Evolutionary conservation across 2,329 filamentous ascomycete genomes (phyloP).

Genomic region (Boeremia lycopersici): DNA sequence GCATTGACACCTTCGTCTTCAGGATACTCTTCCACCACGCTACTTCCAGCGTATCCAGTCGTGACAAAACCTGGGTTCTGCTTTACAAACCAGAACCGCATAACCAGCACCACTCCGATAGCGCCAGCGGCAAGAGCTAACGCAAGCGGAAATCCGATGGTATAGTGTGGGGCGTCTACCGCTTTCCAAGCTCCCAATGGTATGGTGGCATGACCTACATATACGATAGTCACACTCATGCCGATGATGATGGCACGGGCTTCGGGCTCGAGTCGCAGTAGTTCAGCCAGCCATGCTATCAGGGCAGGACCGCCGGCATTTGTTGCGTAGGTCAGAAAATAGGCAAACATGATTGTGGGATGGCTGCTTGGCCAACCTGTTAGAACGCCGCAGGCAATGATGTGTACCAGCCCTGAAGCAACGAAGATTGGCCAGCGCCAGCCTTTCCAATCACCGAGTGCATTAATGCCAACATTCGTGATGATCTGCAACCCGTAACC

Average conservation of each 20-base stretch:
- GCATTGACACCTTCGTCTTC: background rate
- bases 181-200: constrained; percentile 16
- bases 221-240: constrained; percentile 8
- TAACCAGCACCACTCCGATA: constrained; percentile 1
- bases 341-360: constrained; percentile 15
- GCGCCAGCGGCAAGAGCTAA: constrained; percentile 2
- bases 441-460: constrained; percentile 15
- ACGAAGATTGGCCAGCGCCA: constrained; percentile 20
- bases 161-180: constrained; percentile 3
- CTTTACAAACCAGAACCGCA: constrained; percentile 12
- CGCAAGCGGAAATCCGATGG: constrained; percentile 9
- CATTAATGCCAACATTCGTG: constrained; percentile 14
- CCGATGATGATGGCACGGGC: constrained; percentile 18
- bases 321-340: constrained; percentile 18
- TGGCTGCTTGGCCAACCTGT: constrained; percentile 12
- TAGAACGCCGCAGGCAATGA: constrained; percentile 8
- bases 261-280: constrained; percentile 18
- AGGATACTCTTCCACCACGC: background rate
- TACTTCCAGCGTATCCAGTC: background rate
- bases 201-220: constrained; percentile 19
- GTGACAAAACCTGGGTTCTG: background rate
- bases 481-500: constrained; percentile 17
- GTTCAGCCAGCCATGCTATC: constrained; percentile 18
- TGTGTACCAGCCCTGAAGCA: constrained; percentile 5
- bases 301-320: constrained; percentile 12